phyloP scores from a whole-genome alignment of 2,329 filamentous ascomycete species.

The Coniochaeta sp. region DNA sequence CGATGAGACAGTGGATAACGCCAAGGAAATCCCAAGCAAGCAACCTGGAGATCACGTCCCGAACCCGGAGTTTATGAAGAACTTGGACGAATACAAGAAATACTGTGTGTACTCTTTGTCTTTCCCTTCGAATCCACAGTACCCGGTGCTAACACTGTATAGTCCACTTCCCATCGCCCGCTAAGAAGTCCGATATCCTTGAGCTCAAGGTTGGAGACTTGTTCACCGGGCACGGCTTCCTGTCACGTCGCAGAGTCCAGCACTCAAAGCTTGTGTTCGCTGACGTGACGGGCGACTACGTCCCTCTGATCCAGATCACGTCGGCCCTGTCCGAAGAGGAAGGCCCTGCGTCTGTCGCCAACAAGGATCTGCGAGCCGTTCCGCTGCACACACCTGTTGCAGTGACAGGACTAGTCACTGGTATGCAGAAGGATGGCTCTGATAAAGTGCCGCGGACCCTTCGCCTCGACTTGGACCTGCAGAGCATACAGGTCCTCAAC shows the following conservation, averaged over 20 bases:
- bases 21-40: background rate
- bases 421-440: slow-evolving; percentile 10
- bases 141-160: slow-evolving; percentile 5
- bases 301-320: slow-evolving; percentile 28
- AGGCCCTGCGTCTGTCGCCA: slow-evolving; percentile 23
- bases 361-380: slow-evolving; percentile 35
- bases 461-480: slow-evolving; percentile 51
- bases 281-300: slow-evolving; percentile 31
- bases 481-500: slow-evolving; percentile 61
- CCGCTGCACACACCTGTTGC: slow-evolving; percentile 45
- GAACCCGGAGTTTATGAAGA: background rate
- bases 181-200: slow-evolving; percentile 9
- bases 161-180: slow-evolving; percentile 22
- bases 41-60: background rate
- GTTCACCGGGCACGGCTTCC: slow-evolving; percentile 61
- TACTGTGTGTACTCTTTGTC: slow-evolving; percentile 23
- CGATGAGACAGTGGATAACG: background rate
- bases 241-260: slow-evolving; percentile 60
- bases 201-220: slow-evolving; percentile 23
- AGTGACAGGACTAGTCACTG: slow-evolving; percentile 29
- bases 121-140: background rate
- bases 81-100: slow-evolving; percentile 34
- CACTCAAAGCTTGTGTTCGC: slow-evolving; percentile 66
- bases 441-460: background rate
- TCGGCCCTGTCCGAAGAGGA: slow-evolving; percentile 31